Base-by-base conservation (phyloP, 257 asterid genomes). In the Nicotiana noctiflora region DNA sequence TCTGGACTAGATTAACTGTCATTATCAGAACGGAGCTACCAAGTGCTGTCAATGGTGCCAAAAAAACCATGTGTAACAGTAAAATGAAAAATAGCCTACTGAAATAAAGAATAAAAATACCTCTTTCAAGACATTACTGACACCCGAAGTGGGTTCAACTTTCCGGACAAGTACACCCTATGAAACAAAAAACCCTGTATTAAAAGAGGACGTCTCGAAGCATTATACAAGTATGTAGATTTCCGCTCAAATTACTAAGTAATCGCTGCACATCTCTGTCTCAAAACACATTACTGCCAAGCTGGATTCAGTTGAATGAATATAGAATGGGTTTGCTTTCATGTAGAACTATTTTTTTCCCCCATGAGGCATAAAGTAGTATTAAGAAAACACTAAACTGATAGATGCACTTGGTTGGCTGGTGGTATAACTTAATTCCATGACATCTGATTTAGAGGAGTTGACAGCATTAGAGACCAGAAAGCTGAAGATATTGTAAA, bases 121-220 rank as follows among this genome's bases (percentile, higher is more conserved):
- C 98, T 90, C 90, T 90, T 89, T 92, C 89, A 94, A 85, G 81
- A 88, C 86, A 75, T 84, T 85, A 80, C 85, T 87, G 81, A 93
- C 93, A 84, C 90, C 89, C 84, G 97, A 87, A 85, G 97, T 91
- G 74, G 95, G 96, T 86, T 94, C 97, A 77, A 92, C 92, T 87
- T 80, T 90, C 49, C 97, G 90, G 66, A 94, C 95, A 55, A 92
- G 94, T 74, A 92, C 94, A 76, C 98, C 98, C 98, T 94, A 87
- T 74, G 53, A 82, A 74, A 75, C 65, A 65, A 65, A 81, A 37
- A 70, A 70, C 12, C 37, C 5, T 44, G 77, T 70, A 70, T 70
- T 55, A 55, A 55, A 19, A 70, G 77, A 70, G 77, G 57, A 21
- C 19, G 10, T 44, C 32, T 12, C 12, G 57, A 40, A 70, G 57